Evolutionary conservation across 2,329 filamentous ascomycete species (phyloP), one percentile per base, ranked within the genome.

Genomic region (Phyllosticta citriasiana): DNA sequence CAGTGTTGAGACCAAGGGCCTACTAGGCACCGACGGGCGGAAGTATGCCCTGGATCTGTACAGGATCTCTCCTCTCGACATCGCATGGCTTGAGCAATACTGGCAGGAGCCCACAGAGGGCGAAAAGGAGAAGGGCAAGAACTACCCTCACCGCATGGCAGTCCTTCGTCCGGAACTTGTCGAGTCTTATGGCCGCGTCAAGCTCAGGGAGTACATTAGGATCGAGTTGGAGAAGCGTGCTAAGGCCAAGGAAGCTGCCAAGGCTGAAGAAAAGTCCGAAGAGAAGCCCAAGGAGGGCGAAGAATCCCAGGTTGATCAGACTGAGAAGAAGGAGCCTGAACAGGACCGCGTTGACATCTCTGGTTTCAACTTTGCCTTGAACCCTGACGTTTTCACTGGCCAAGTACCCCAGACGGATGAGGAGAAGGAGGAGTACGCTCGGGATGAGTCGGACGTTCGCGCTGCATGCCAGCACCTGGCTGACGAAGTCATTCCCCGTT

Each of bases 11-110:
- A 99, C 94, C 59, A 99, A 99, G 79, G 94, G 94, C 59, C 80
- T 99, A n/a, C 81, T 99, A 68, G 94, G 94, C 55, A 99, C 94
- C 1, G 94, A 99, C 71, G 94, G 92, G 47, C 85, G 94, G 68
- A 97, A 96, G 73, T 99, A 99, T 71, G 90, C 97, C n/a, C 83
- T 99, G 57, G 94, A 99, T 70, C 79, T 99, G 59, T 99, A 99
- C 79, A 86, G 94, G 62, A 88, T 97, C 65, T 96, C 94, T 2
- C 94, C 94, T 5, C 78, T 97, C 62, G 94, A 99, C 74, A 86
- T 97, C 61, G 76, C 82, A 24, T 99, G 95, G 92, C 82, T 96
- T 67, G 93, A 99, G 66, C 87, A 93, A 72, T 80, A 84, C 66
- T 82, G 82, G 69, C 73, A 71, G 62, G 74, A 76, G 61, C 69